Base-by-base conservation (phyloP, 495 filamentous ascomycete species). In the Daldinia grandis region DNA sequence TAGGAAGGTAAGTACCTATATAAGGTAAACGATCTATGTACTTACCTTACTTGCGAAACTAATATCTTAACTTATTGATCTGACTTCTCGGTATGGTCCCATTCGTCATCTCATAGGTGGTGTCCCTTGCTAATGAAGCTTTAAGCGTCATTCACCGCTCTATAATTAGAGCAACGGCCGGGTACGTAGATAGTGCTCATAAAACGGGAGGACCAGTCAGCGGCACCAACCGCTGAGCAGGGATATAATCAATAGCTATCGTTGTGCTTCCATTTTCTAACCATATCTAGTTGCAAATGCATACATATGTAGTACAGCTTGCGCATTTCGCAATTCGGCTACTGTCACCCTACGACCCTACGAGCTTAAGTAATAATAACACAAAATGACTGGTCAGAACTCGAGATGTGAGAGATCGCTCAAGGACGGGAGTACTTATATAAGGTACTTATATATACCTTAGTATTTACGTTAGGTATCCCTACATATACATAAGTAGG, bases 131-230 rank as follows among this genome's bases (percentile, higher is more conserved):
- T 53, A 30, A 28, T 53, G 12, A 53, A 30, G 12, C 25, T 30
- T 53, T 17, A 30, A 53, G 49, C 24, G 14, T 30, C 5, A 53
- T 28, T 30, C 53, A 56, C 37, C 47, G 17, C 44, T 64, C 68
- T 70, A 70, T 65, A 61, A 70, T 70, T 70, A 70, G 68, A 62
- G 62, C 35, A 51, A 50, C 27, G 49, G 64, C 10, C 35, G 35
- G 21, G 50, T 67, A 67, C 42, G 42, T 62, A 53, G 21, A 53
- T 30, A 24, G 28, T 30, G 12, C 28, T 53, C 44, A 37, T 40
- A 51, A 58, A 33, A 69, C 28, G 51, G 49, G 17, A 56, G 47
- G 17, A 38, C 49, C 17, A 60, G 55, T 53, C 35, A 37, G 49
- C 50, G 57, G 57, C 58, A 38, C 59, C 62, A 50, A 49, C 61